Evolutionary conservation across 2,329 filamentous ascomycete genomes (phyloP).

Genomic region (Fusarium tricinctum): DNA sequence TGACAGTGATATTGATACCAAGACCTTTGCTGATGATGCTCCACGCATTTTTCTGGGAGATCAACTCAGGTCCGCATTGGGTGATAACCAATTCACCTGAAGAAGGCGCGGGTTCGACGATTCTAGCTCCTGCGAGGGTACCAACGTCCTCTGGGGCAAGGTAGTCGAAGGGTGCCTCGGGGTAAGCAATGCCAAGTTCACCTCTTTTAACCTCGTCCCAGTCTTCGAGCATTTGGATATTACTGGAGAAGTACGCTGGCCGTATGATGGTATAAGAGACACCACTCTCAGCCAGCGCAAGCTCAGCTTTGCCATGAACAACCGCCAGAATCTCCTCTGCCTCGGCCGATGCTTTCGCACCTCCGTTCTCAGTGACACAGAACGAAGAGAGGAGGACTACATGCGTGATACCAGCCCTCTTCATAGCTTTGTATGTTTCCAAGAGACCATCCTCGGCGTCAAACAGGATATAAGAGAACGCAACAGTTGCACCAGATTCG

Average conservation of each 20-base stretch:
- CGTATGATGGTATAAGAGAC: conserved; percentile 5
- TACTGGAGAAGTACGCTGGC: conserved; percentile 25
- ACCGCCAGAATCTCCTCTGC: conserved; percentile 1
- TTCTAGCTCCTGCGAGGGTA: conserved; percentile 4
- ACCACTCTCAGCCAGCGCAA: conserved; percentile 10
- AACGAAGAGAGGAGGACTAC: conserved; percentile 19
- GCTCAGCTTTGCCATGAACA: conserved; percentile 20
- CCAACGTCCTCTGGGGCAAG: conserved; percentile 31
- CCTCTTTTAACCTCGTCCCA: conserved; percentile 8
- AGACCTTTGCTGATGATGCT: background rate
- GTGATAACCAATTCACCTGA: background rate
- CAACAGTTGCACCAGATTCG: conserved; percentile 15
- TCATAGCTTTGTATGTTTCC: conserved; percentile 19
- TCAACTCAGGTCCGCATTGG: conserved; percentile 19
- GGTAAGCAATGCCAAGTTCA: background rate
- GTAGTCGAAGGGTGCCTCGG: conserved; percentile 17
- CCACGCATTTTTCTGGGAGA: conserved; percentile 14
- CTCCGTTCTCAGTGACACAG: background rate
- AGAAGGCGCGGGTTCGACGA: background rate
- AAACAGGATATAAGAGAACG: conserved; percentile 27
- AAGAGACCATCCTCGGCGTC: conserved; percentile 11
- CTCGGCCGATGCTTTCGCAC: background rate
- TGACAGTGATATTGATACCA: background rate
- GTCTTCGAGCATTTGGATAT: conserved; percentile 14
- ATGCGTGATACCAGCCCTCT: conserved; percentile 16